A percentile compares a stretch with the other conserved stretches of the same genome.
phyloP scores from a whole-genome alignment of 2,329 filamentous ascomycete genomes.

The Plectosphaerella cucumerina region DNA sequence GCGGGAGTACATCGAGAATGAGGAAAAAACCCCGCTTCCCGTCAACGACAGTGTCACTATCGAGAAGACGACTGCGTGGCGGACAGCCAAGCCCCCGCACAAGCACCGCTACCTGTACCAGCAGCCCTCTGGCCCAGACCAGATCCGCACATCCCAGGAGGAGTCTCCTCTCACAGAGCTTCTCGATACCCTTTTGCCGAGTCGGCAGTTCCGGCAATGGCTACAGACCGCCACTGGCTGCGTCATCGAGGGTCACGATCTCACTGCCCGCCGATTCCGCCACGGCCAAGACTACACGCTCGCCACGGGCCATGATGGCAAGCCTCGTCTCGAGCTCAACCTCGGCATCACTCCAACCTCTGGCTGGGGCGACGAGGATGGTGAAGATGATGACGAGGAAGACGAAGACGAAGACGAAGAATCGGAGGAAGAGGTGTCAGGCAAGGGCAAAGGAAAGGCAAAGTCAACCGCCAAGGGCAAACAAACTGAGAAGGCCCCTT shows the following conservation, averaged over 20 bases:
- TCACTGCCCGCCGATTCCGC: slow-evolving; percentile 84
- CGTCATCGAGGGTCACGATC: slow-evolving; percentile 66
- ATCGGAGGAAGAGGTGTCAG: slow-evolving; percentile 24
- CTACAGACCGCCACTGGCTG: slow-evolving; percentile 77
- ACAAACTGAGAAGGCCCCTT: slow-evolving; percentile 20
- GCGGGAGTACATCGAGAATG: slow-evolving; percentile 63
- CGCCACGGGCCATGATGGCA: slow-evolving; percentile 75
- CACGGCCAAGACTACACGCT: slow-evolving; percentile 87
- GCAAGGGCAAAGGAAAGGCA: slow-evolving; percentile 24
- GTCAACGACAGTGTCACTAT: slow-evolving; percentile 47
- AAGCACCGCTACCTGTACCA: slow-evolving; percentile 92
- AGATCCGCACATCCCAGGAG: slow-evolving; percentile 30
- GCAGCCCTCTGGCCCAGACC: slow-evolving; percentile 42
- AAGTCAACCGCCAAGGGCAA: slow-evolving; percentile 27
- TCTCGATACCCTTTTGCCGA: slow-evolving; percentile 77
- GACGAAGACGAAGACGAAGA: slow-evolving; percentile 41
- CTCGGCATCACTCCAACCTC: slow-evolving; percentile 78
- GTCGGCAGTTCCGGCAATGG: slow-evolving; percentile 84
- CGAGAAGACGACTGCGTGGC: slow-evolving; percentile 60
- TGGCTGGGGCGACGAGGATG: slow-evolving; percentile 76
- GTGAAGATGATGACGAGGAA: slow-evolving; percentile 44
- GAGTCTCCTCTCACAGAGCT: slow-evolving; percentile 69
- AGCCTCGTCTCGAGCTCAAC: slow-evolving; percentile 80
- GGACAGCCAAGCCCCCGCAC: slow-evolving; percentile 81
- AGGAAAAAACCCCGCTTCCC: slow-evolving; percentile 49